Percentiles rank a stretch among this genome's conserved stretches.
Evolutionary conservation across 257 asterid species (phyloP).

Genomic region (Phtheirospermum japonicum): DNA sequence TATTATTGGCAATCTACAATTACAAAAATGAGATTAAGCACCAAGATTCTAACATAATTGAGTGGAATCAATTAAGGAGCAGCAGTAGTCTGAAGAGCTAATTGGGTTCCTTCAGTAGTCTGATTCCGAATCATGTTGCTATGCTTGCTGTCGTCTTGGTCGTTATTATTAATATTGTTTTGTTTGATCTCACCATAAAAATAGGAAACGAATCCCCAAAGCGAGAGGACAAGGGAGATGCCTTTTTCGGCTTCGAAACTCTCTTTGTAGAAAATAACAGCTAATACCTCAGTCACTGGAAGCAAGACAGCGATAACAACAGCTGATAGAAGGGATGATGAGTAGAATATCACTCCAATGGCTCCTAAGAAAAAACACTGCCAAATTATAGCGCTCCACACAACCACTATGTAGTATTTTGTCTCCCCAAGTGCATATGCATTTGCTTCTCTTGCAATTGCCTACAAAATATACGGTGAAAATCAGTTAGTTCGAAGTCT

Average conservation of each 20-base stretch:
- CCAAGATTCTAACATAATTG: too few species aligned
- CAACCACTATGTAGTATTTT: slow-evolving; percentile 35
- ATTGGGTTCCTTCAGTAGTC: background rate
- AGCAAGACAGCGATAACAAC: slow-evolving; percentile 29
- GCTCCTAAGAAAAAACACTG: slow-evolving; percentile 45
- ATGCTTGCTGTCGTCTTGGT: background rate
- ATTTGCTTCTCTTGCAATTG: slow-evolving; percentile 44
- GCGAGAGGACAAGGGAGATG: slow-evolving; percentile 27
- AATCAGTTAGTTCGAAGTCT: too few species aligned
- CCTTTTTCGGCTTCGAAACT: slow-evolving; percentile 31
- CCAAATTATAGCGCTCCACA: slow-evolving; percentile 39
- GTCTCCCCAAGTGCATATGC: slow-evolving; percentile 35
- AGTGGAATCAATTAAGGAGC: background rate
- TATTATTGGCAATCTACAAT: too few species aligned
- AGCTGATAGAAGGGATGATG: slow-evolving; percentile 31
- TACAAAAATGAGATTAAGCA: too few species aligned
- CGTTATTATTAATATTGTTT: background rate
- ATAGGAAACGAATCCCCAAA: slow-evolving; percentile 33
- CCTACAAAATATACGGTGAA: too few species aligned
- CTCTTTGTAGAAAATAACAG: slow-evolving; percentile 28
- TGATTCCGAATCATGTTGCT: background rate
- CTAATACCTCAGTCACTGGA: slow-evolving; percentile 26
- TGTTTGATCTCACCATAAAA: slow-evolving; percentile 22
- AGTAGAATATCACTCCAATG: slow-evolving; percentile 45
- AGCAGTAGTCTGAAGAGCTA: background rate